Percentiles rank a stretch among this genome's conserved stretches.
Conservation (phyloP, 805 yeast genomes). For the Teunomyces pallodes region DNA sequence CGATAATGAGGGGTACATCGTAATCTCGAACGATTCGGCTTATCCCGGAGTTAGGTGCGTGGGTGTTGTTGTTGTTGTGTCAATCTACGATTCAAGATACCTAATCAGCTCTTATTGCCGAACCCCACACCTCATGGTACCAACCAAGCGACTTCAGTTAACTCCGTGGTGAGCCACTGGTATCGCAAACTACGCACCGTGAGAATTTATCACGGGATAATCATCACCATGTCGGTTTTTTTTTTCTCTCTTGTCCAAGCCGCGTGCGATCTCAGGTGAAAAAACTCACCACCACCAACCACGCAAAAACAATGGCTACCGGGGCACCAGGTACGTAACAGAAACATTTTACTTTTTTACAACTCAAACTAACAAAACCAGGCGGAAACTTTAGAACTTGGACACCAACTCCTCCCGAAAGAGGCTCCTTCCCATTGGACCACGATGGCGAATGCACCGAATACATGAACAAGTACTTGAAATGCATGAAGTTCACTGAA, state of each 20-base stretch:
- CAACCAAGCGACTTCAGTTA: no score
- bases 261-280: neutral
- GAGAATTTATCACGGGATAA: no score
- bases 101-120: no score
- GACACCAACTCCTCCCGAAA: slow-evolving; percentile 90
- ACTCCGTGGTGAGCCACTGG: no score
- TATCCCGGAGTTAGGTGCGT: no score
- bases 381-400: slow-evolving; percentile 30
- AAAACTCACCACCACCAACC: neutral
- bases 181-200: no score
- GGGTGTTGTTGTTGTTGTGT: no score
- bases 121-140: no score
- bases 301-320: slow-evolving; percentile 27
- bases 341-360: neutral
- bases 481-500: slow-evolving; percentile 72
- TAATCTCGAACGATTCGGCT: no score
- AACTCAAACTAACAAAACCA: slow-evolving; percentile 1
- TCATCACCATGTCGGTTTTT: no score
- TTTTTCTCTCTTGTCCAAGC: neutral
- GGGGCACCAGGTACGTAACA: slow-evolving; percentile 36
- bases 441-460: slow-evolving; percentile 80
- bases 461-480: slow-evolving; percentile 70
- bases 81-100: no score
- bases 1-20: neutral
- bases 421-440: slow-evolving; percentile 95